phyloP scores from a whole-genome alignment of 805 yeast genomes.

The Jamesozyma piceae region DNA sequence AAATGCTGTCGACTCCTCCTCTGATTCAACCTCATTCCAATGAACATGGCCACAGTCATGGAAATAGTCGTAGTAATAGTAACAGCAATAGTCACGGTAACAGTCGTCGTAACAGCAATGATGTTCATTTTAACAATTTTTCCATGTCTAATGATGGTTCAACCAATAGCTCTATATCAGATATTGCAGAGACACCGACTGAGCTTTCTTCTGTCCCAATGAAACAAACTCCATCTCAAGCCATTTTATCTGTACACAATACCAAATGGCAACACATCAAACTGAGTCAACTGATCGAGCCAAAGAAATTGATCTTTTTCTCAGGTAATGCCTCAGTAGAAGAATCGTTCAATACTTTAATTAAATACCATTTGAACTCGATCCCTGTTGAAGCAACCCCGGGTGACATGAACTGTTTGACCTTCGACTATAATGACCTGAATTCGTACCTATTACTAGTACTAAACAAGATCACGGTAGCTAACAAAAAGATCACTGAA shows the following conservation, averaged over 20 bases:
- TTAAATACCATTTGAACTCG: constrained; percentile 66
- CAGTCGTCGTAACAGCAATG: too few species aligned
- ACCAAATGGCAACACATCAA: constrained; percentile 63
- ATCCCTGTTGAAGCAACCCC: constrained; percentile 62
- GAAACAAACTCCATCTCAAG: constrained; percentile 15
- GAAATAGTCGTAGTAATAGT: too few species aligned
- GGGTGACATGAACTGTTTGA: constrained; percentile 58
- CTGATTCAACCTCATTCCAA: constrained; percentile 26
- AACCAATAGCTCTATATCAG: background rate
- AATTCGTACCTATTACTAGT: constrained; percentile 79
- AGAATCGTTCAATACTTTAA: constrained; percentile 73
- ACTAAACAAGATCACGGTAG: constrained; percentile 53
- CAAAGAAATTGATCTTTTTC: constrained; percentile 65
- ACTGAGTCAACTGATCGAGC: constrained; percentile 65
- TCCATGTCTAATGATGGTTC: background rate
- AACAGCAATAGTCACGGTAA: too few species aligned
- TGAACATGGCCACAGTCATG: too few species aligned
- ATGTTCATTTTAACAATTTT: background rate
- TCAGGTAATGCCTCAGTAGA: constrained; percentile 67
- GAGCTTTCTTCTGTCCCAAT: constrained; percentile 6
- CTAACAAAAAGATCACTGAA: constrained; percentile 28
- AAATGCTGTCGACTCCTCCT: constrained; percentile 67
- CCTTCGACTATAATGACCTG: constrained; percentile 88
- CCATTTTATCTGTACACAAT: constrained; percentile 17
- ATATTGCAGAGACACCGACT: background rate